Evolutionary conservation across 2,329 filamentous ascomycete genomes (phyloP).

Genomic region (Fusarium protoensiforme): DNA sequence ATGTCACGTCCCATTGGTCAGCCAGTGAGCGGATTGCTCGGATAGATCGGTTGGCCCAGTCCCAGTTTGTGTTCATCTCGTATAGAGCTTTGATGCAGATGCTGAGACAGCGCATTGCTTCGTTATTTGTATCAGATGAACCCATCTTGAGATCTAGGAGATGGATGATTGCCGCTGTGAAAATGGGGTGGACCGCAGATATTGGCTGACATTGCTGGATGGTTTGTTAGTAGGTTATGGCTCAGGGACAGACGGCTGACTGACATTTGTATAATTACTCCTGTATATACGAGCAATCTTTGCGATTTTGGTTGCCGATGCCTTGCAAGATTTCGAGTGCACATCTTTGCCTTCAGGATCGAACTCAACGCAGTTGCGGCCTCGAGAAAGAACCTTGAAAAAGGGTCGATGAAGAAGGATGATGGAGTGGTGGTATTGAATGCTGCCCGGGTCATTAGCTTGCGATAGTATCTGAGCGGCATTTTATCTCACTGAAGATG

Average conservation of each 20-base stretch:
- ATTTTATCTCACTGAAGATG: not conserved
- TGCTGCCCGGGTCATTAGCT: not conserved
- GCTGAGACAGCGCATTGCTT: conserved; percentile 21
- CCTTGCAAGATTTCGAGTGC: conserved; percentile 22
- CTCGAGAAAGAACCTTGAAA: not conserved
- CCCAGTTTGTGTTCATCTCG: conserved; percentile 34
- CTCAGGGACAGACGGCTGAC: rapidly evolving
- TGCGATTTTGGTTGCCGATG: conserved; percentile 18
- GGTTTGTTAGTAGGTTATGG: not conserved
- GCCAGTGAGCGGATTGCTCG: conserved; percentile 26
- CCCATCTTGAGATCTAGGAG: conserved; percentile 20
- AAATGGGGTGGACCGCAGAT: conserved; percentile 27
- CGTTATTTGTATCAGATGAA: not conserved
- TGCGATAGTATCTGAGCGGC: rapidly evolving
- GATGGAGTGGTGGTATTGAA: not conserved
- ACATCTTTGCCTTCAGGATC: conserved; percentile 27
- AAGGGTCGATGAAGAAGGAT: not conserved
- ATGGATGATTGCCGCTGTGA: conserved; percentile 32
- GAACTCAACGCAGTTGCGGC: conserved; percentile 8
- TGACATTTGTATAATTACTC: conserved; percentile 23
- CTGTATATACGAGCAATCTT: conserved; percentile 29
- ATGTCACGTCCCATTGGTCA: conserved; percentile 22
- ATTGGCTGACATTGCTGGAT: conserved; percentile 22
- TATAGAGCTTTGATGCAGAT: conserved; percentile 25
- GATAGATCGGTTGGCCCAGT: conserved; percentile 29